Conservation (phyloP, 1,284 basidiomycete species). For the Nidula niveotomentosa region DNA sequence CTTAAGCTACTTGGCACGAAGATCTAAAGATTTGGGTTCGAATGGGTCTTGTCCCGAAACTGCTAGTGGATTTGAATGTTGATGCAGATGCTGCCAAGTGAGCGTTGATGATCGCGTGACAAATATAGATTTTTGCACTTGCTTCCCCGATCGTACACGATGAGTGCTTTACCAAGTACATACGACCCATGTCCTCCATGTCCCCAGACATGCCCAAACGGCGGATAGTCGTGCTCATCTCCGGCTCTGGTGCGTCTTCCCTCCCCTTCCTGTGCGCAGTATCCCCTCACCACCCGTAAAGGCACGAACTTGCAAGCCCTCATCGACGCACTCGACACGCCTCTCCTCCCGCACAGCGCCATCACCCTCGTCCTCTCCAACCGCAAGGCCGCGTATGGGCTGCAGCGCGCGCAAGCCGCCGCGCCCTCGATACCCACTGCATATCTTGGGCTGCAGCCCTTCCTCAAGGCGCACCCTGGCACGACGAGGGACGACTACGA, state of each 20-base stretch:
- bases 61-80: too few species aligned
- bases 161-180: too few species aligned
- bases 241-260: constrained; percentile 70
- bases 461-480: constrained; percentile 72
- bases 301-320: constrained; percentile 96
- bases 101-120: too few species aligned
- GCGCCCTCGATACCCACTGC: constrained; percentile 79
- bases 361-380: constrained; percentile 92
- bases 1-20: too few species aligned
- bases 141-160: too few species aligned
- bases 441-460: constrained; percentile 86
- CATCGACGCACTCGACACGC: constrained; percentile 80
- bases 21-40: too few species aligned
- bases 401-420: constrained; percentile 75
- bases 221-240: constrained; percentile 47
- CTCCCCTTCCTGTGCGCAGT: constrained; percentile 4
- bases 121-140: too few species aligned
- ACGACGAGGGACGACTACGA: constrained; percentile 88
- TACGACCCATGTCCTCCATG: too few species aligned
- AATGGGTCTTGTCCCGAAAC: too few species aligned
- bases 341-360: constrained; percentile 62
- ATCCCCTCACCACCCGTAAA: constrained; percentile 29
- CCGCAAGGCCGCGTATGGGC: constrained; percentile 88
- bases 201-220: neutral
- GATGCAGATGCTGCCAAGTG: too few species aligned